Conservation (phyloP, 2,329 filamentous ascomycete genomes). For the Teratosphaeria pseudoeucalypti region DNA sequence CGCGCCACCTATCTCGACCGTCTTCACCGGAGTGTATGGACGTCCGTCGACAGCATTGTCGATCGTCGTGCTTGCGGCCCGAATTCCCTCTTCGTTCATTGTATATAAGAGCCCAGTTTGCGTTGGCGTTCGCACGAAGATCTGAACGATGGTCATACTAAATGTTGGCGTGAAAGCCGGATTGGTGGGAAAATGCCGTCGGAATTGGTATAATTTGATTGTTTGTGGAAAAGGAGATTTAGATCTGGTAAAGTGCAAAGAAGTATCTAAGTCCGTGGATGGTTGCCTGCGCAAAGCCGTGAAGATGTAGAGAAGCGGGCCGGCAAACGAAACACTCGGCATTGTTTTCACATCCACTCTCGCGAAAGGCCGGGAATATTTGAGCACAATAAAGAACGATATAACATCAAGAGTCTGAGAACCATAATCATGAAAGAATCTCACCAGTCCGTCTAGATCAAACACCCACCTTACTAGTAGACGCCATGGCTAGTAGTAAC, state of each 20-base stretch:
- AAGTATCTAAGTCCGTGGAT: neutral
- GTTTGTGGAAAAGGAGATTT: neutral
- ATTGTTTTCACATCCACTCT: neutral
- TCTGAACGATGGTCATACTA: constrained; percentile 6
- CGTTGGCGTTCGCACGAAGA: neutral
- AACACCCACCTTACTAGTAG: neutral
- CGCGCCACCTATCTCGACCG: constrained; percentile 3
- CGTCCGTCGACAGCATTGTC: neutral
- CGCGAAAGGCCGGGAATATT: neutral
- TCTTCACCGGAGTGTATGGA: neutral
- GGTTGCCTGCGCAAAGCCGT: neutral
- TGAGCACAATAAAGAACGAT: neutral
- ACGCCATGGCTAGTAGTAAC: neutral
- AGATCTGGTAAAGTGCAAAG: neutral
- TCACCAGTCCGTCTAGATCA: neutral
- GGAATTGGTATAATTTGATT: neutral
- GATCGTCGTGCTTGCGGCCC: constrained; percentile 4
- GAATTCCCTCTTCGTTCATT: constrained; percentile 4
- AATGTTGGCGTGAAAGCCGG: neutral
- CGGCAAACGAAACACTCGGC: neutral
- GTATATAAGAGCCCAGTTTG: neutral
- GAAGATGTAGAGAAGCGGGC: neutral
- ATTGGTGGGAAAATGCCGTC: neutral
- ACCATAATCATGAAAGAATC: neutral
- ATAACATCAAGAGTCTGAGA: neutral